Evolutionary conservation across 768 basidiomycete genomes (phyloP), one percentile per base, ranked within the genome.

Genomic region (Collybiopsis confluens): DNA sequence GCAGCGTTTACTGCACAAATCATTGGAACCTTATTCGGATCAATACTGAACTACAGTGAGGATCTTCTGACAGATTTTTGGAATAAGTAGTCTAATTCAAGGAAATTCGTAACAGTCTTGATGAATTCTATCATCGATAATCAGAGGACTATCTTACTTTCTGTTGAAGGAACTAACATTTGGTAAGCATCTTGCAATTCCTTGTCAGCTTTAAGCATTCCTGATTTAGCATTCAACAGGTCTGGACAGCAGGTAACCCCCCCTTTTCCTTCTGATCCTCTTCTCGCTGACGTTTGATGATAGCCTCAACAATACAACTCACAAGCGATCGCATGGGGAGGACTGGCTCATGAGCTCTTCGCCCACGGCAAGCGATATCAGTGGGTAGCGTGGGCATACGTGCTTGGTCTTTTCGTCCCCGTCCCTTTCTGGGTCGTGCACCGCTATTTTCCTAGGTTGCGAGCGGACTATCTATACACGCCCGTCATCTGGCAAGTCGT

Each of bases 261-360:
- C 47, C 54, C 40, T 53, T 35, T 3, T 30, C 27, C 16, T 55
- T 40, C 33, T 13, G 44, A 69, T 64, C 70, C 47, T 24, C 35
- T 13, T 23, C 11, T 13, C 35, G 13, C 13, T 49, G 47, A 49
- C 11, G 6, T 40, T 6, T 4, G n/a, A n/a, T 20, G 18, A 1
- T 72, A 71, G 23, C 62, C 70, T 73, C 65, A 78, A 72, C 59
- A 62, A 35, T 71, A 68, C 60, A 73, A 70, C 61, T 64, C 63
- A 37, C 57, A 78, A 58, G 81, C 81, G 6, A 72, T 82, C 23
- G 70, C 82, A 2, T 84, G 81, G 79, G 81, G 82, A 53, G 82
- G 77, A 2, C 72, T 83, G 24, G 77, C 75, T 16, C 72, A 75
- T 35, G 64, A 70, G 45, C 67, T 80, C 3, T 82, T 76, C 56